Evolutionary conservation across 371 early-diverging fungal genomes (phyloP), one percentile per base, ranked within the genome.

Genomic region (Mucor saturninus): DNA sequence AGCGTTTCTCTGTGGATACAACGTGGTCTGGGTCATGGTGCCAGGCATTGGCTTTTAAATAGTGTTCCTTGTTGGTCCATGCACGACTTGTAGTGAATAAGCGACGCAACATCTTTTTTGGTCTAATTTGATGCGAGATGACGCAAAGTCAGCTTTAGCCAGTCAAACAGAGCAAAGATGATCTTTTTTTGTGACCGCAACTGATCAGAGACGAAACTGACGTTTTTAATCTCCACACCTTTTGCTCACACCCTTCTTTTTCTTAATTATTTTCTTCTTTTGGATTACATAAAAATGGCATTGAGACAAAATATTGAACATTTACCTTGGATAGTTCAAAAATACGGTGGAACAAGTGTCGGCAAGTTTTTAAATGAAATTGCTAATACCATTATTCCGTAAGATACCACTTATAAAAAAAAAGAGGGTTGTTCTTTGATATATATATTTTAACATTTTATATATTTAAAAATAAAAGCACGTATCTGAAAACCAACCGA

Each of bases 331-430:
- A 68, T 90, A 46, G 93, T 93, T 31, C 90, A 91, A 67, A 94
- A 94, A 79, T 94, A 91, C 78, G 95, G 95, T 54, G 94, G 95
- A 43, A 94, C 95, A 37, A 92, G 91, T 65, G 87, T 94, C 50
- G 93, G 95, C 59, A 94, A 94, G 77, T 93, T 89, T 64, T 56
- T 85, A 26, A 76, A 83, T 13, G 74, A 69, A 45, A 88, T 90
- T 56, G 79, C 85, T 9, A 73, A 74, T 40, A 77, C 68, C 52
- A 86, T 90, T 63, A 78, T 88, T 26, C 81, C 78, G 85, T 88
- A 82, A 69, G 75, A 21, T 21, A 21, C 21, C 21, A 21, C 21
- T 21, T 21, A 1, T 61, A 43, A 38, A 30, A 30, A 37, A 29
- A 46, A 46, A 46, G 26, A 21, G 11, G 11, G 6, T 42, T 6